Evolutionary conservation across 73 alveolate species (phyloP).

Genomic region (Paramecium tetraurelia): DNA sequence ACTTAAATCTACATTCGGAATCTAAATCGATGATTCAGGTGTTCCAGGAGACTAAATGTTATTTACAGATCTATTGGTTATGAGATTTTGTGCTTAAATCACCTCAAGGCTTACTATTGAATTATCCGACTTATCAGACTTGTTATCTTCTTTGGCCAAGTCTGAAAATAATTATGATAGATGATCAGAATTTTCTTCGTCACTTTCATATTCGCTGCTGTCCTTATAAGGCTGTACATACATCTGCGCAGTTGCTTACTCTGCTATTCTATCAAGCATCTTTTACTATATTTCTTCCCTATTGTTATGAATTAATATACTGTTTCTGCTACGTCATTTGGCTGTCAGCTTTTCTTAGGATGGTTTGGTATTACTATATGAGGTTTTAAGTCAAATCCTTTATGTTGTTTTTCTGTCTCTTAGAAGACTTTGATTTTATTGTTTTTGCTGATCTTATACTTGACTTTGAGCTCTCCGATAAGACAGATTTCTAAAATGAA

Average conservation of each 20-base stretch:
- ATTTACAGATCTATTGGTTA: neutral
- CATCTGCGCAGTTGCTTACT: neutral
- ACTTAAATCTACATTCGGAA: neutral
- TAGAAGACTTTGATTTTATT: neutral
- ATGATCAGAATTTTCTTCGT: neutral
- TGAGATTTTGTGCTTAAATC: neutral
- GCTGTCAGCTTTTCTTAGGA: neutral
- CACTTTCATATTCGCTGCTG: neutral
- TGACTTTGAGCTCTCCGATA: neutral
- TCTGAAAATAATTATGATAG: neutral
- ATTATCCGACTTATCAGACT: neutral
- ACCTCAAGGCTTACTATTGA: neutral
- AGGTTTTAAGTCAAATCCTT: neutral
- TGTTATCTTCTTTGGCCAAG: neutral
- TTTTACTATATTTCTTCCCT: slow-evolving; percentile 1
- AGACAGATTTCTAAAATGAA: neutral
- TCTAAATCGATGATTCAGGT: neutral
- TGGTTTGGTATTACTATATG: neutral
- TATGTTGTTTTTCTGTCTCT: neutral
- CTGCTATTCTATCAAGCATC: neutral
- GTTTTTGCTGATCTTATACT: slow-evolving; percentile 5
- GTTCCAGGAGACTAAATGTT: neutral
- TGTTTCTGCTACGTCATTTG: neutral
- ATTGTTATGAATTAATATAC: neutral
- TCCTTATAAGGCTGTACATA: neutral